Base-by-base conservation (phyloP, 495 filamentous ascomycete species). In the Cudoniella acicularis region DNA sequence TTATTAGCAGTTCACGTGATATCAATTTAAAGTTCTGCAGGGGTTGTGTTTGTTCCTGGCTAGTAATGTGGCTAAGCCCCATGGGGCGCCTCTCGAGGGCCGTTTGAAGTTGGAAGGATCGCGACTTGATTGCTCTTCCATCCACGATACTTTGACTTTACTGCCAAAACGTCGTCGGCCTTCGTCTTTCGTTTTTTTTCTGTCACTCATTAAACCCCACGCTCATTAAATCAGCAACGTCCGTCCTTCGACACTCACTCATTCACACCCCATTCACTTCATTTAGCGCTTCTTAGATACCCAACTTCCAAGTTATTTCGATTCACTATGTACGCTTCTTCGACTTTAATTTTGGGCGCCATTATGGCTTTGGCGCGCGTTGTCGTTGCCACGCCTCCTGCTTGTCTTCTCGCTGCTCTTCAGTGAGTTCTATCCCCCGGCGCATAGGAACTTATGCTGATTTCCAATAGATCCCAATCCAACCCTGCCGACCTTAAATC, bases 381-480 rank as follows among this genome's bases (percentile, higher is more conserved):
- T 21, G 62, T 65, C 13, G 55, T 63, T 36, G 70, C 69, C 42
- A 56, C 69, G 10, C 70, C 70, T 43, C 70, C 70, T 26, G 69
- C 69, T 17, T 73, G 70, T 56, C 47, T 73, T 59, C 60, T 73
- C 60, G 56, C 65, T 51, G 70, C 69, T 53, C 66, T 73, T 13
- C 20, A 25, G 48, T 50, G 6, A 63, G 17, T 26, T 24, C 6
- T 54, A 25, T n/a, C 30, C 24, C 10, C 8, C 6, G 48, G 30
- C 16, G 23, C n/a, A 9, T 40, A 40, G 2, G 49, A 17, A 36
- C 30, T 13, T 50, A 56, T 42, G 45, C 48, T 18, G 9, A 40
- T 27, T 6, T 1, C 3, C 50, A 54, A 54, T 21, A 70, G 69
- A 23, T 60, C 58, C 45, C 67, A 72, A 65, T 49, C 61, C 21